Conservation (phyloP, 1,284 basidiomycete genomes). For the Rhodotorula mucilaginosa region DNA sequence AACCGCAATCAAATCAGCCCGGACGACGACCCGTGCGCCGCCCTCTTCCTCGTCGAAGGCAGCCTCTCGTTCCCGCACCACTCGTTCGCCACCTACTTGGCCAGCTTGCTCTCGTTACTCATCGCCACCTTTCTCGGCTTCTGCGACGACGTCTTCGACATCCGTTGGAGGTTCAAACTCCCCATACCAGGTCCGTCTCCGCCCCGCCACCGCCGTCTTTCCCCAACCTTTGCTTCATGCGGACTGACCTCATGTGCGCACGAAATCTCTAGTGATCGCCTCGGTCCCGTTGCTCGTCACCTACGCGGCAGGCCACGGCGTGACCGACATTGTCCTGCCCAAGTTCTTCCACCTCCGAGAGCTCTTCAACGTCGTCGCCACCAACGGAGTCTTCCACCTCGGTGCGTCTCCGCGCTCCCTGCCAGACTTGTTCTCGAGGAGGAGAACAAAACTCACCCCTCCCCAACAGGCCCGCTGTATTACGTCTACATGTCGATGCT, state of each 20-base stretch:
- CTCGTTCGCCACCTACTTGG: slow-evolving; percentile 81
- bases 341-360: slow-evolving; percentile 53
- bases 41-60: slow-evolving; percentile 19
- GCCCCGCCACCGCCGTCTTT: background rate
- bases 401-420: slow-evolving; percentile 56
- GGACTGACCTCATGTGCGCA: background rate
- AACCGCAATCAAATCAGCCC: background rate
- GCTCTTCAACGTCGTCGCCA: slow-evolving; percentile 55
- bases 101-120: slow-evolving; percentile 82
- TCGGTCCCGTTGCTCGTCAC: slow-evolving; percentile 92
- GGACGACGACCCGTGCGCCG: slow-evolving; percentile 17
- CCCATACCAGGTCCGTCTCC: slow-evolving; percentile 71
- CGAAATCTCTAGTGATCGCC: slow-evolving; percentile 63
- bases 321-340: slow-evolving; percentile 92
- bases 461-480: slow-evolving; percentile 74
- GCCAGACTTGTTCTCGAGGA: background rate
- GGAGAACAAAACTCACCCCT: no score
- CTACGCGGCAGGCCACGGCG: slow-evolving; percentile 89
- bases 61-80: slow-evolving; percentile 39
- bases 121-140: slow-evolving; percentile 93
- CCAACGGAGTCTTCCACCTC: slow-evolving; percentile 68
- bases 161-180: slow-evolving; percentile 96
- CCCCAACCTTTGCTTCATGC: no score
- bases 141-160: slow-evolving; percentile 96
- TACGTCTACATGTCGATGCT: slow-evolving; percentile 95